phyloP scores from a whole-genome alignment of 345 rosid genomes.

The Cochlearia excelsa region DNA sequence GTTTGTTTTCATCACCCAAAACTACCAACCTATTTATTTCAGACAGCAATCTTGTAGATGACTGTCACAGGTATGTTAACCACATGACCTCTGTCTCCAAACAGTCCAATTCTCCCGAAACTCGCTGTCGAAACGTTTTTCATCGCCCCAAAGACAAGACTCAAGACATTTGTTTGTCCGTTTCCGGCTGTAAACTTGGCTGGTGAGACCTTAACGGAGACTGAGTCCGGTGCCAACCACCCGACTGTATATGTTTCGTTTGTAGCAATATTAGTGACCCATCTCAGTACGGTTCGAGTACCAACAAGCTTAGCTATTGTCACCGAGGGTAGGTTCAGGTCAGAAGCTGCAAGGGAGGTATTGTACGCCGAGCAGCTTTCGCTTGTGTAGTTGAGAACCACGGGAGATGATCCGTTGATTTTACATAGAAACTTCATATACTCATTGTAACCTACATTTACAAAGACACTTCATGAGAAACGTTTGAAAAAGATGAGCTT shows the following conservation, averaged over 20 bases:
- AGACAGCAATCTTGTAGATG: slow-evolving; percentile 41
- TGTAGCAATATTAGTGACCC: slow-evolving; percentile 48
- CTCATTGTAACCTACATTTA: slow-evolving; percentile 61
- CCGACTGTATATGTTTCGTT: slow-evolving; percentile 68
- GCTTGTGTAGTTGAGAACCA: slow-evolving; percentile 75
- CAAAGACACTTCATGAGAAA: neutral
- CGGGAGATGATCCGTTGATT: slow-evolving; percentile 70
- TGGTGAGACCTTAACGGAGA: slow-evolving; percentile 63
- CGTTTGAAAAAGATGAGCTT: neutral
- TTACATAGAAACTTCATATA: slow-evolving; percentile 83
- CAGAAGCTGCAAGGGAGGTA: slow-evolving; percentile 44
- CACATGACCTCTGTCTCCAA: slow-evolving; percentile 70
- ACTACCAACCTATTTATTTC: slow-evolving; percentile 14
- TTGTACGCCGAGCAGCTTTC: slow-evolving; percentile 58
- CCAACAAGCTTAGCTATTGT: slow-evolving; percentile 62
- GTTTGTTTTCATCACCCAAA: slow-evolving; percentile 31
- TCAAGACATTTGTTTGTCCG: slow-evolving; percentile 57
- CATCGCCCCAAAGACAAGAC: slow-evolving; percentile 43
- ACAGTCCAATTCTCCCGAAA: slow-evolving; percentile 77
- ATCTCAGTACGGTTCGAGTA: slow-evolving; percentile 50
- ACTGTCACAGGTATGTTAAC: slow-evolving; percentile 76
- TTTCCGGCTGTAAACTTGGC: slow-evolving; percentile 49
- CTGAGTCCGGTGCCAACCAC: slow-evolving; percentile 74
- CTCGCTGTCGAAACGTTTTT: slow-evolving; percentile 49
- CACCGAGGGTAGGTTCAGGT: slow-evolving; percentile 89